Base-by-base conservation (phyloP, 2,329 filamentous ascomycete genomes). In the Cryoendolithus antarcticus region DNA sequence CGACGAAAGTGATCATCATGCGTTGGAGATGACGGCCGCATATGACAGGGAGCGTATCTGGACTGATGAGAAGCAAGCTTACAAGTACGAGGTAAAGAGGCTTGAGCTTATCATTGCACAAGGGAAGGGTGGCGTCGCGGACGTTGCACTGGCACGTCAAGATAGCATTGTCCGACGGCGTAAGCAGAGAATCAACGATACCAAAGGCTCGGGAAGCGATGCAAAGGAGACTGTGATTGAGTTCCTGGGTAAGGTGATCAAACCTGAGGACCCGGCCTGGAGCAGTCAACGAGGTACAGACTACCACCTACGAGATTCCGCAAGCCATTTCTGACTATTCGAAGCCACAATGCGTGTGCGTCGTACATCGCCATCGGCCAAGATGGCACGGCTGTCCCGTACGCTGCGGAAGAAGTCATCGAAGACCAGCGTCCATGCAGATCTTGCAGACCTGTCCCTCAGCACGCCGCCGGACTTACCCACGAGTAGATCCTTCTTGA, bases 51-150 rank as follows among this genome's bases (percentile, higher is more conserved):
- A 62, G 40, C 48, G 53, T 9, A 42, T 44, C 4, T 65, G 58
- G 60, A 33, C 48, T 2, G 43, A 54, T 6, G 52, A 57, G 37
- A 57, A 60, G 41, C 47, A 49, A 31, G 49, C 52, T 10, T 66
- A 62, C 44, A 55, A 59, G 31, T 55, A 55, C 2, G 64, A 67
- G 42, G 59, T 67, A 37, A 63, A 60, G 41, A 59, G 64, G 10
- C 54, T 68, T 9, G 65, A 67, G 46, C 43, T 67, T 3, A 44
- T 67, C 19, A 64, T 68, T 40, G 60, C 61, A 2, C 58, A 57
- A 35, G 58, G 63, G 6, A 56, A 58, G 19, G 49, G 55, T 32
- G 64, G 65, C 7, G 51, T 67, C 38, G 52, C 59, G 12, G 62
- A 60, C 37, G 54, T 67, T 11, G 58, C 63, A 9, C 52, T 58